Conservation (phyloP, 305 asterid genomes). For the Fraxinus sp. region DNA sequence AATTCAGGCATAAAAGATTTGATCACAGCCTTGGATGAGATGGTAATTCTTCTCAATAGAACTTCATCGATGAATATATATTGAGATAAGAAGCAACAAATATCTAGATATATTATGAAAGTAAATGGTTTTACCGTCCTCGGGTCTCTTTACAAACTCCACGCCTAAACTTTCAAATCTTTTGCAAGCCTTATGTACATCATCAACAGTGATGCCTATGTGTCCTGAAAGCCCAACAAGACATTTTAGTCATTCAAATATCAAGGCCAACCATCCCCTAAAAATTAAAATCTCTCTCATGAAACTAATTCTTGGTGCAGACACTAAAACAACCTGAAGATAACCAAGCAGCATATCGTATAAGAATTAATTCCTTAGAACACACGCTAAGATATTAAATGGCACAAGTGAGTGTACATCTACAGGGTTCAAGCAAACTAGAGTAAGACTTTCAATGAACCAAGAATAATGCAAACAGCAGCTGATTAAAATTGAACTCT, state of each 20-base stretch:
- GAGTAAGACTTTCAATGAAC: neutral
- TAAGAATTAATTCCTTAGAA: slow-evolving; percentile 1
- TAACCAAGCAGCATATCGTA: slow-evolving; percentile 5
- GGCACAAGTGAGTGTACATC: neutral
- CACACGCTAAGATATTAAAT: neutral
- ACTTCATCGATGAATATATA: neutral
- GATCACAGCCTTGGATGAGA: neutral
- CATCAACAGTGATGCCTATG: slow-evolving; percentile 77
- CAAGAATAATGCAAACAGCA: neutral
- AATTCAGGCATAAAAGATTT: neutral
- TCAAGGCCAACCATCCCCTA: neutral
- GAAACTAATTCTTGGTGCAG: neutral
- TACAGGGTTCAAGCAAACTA: neutral
- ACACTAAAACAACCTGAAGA: neutral
- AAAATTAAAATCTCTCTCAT: neutral
- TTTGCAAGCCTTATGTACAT: slow-evolving; percentile 65
- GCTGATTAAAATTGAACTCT: neutral
- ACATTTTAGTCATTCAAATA: slow-evolving; percentile 17
- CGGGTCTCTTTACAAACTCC: slow-evolving; percentile 72
- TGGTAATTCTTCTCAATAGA: neutral
- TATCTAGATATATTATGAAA: neutral
- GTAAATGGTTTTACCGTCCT: slow-evolving; percentile 51
- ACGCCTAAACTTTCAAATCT: slow-evolving; percentile 80
- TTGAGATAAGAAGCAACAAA: neutral
- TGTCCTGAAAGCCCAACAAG: slow-evolving; percentile 55